phyloP scores from a whole-genome alignment of 225 moss, liverwort and hornwort genomes.

The Thuidium tamariscinum region DNA sequence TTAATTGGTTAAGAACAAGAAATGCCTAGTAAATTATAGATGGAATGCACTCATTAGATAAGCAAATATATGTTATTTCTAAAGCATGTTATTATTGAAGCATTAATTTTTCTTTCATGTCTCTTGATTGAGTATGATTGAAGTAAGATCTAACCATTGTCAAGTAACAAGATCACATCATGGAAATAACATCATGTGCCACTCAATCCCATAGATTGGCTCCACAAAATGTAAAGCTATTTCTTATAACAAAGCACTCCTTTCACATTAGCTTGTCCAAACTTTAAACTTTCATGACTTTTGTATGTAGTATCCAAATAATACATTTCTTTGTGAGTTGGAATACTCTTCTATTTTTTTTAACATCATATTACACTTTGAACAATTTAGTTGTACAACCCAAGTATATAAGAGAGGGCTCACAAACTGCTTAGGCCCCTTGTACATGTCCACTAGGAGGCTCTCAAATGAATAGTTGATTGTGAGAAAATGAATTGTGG shows the following conservation, averaged over 20 bases:
- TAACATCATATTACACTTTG: too few species aligned
- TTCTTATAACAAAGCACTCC: neutral
- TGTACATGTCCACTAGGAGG: too few species aligned
- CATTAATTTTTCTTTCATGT: neutral
- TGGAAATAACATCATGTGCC: neutral
- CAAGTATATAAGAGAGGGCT: too few species aligned
- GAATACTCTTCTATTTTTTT: neutral
- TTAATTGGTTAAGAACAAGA: neutral
- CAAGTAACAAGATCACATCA: fast-evolving
- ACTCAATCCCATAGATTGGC: fast-evolving
- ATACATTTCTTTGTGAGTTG: neutral
- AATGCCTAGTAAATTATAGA: neutral
- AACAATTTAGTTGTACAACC: neutral
- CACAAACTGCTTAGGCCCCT: too few species aligned
- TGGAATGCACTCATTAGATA: neutral
- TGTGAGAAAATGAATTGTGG: too few species aligned
- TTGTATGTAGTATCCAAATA: neutral
- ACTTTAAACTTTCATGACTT: neutral
- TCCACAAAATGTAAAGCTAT: neutral
- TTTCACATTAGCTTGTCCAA: too few species aligned
- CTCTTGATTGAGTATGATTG: neutral
- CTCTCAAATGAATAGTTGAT: too few species aligned
- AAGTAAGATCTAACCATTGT: neutral
- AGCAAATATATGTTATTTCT: neutral
- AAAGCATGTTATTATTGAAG: neutral